Evolutionary conservation across 371 early-diverging fungal species (phyloP).

Genomic region (Dinochytrium kinnereticum): DNA sequence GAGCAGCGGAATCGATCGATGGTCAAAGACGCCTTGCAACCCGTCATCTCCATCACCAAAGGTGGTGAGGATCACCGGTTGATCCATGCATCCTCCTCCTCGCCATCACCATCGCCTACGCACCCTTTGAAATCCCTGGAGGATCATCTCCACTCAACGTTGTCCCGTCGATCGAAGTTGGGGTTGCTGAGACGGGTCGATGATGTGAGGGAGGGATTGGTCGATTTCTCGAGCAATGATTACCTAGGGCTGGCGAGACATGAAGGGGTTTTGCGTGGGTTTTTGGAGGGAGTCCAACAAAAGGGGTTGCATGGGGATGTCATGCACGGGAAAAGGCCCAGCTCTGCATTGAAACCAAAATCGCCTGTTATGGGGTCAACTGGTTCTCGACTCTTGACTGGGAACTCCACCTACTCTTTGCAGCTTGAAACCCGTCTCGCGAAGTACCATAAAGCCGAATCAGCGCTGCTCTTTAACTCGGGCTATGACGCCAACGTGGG

Average conservation of each 20-base stretch:
- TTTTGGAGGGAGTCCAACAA: too few relatives aligned
- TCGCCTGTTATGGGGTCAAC: constrained; percentile 67
- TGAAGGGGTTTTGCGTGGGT: constrained; percentile 16
- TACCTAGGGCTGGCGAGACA: constrained; percentile 74
- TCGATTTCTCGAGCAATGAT: constrained; percentile 85
- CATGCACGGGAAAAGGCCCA: constrained; percentile 35
- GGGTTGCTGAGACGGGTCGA: constrained; percentile 23
- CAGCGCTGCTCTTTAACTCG: constrained; percentile 78
- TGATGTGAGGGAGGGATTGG: background rate
- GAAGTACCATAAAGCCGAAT: constrained; percentile 59
- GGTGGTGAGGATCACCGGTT: too few relatives aligned
- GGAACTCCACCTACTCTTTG: constrained; percentile 69
- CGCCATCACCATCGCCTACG: too few relatives aligned
- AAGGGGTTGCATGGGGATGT: too few relatives aligned
- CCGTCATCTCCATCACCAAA: too few relatives aligned
- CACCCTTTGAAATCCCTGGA: constrained; percentile 1
- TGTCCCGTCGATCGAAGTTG: background rate
- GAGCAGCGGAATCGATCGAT: too few relatives aligned
- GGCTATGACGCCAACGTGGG: constrained; percentile 84
- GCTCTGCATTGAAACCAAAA: constrained; percentile 51
- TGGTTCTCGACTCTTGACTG: constrained; percentile 78
- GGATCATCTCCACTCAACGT: background rate
- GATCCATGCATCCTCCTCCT: too few relatives aligned
- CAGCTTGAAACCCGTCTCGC: constrained; percentile 68
- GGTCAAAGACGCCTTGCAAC: too few relatives aligned